These are phyloP conservation scores for Podospora australis DNA, from an alignment of 495 filamentous ascomycete species.

Conservation along the genomic window DNA sequence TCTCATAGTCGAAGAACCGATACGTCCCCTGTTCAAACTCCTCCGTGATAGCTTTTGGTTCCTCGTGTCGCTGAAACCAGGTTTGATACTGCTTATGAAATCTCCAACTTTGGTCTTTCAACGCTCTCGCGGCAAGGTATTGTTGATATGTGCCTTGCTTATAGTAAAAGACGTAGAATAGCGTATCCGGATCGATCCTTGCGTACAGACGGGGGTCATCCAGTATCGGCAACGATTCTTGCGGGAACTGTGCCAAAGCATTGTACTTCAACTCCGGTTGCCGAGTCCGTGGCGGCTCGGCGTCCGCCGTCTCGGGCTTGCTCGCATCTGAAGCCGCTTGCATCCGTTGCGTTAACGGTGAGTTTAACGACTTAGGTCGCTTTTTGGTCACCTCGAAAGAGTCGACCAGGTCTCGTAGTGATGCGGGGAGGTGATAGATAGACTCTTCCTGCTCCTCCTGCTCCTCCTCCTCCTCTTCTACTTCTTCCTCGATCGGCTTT, in stretches of 20 bases:
- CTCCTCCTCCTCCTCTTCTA: too few species aligned
- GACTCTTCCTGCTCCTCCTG: constrained; percentile 65
- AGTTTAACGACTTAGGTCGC: constrained; percentile 48
- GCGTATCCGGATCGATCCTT: constrained; percentile 84
- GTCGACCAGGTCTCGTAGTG: constrained; percentile 81
- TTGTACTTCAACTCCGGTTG: constrained; percentile 72
- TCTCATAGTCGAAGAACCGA: constrained; percentile 98
- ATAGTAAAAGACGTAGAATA: constrained; percentile 99
- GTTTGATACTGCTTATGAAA: constrained; percentile 99
- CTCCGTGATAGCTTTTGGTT: constrained; percentile 96
- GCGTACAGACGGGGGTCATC: constrained; percentile 84
- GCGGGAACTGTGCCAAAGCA: constrained; percentile 80
- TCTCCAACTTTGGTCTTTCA: constrained; percentile 95
- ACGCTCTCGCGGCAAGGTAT: constrained; percentile 88
- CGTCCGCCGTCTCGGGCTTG: constrained; percentile 68
- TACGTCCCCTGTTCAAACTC: constrained; percentile 98
- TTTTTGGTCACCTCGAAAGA: constrained; percentile 81
- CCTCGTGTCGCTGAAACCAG: constrained; percentile 97
- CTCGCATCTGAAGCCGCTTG: constrained; percentile 63
- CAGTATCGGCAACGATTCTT: constrained; percentile 82
- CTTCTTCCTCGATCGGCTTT: constrained; percentile 38
- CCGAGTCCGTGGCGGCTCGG: constrained; percentile 76
- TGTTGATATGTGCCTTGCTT: constrained; percentile 93
- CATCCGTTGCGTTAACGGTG: constrained; percentile 63
- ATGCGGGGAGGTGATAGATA: constrained; percentile 88